Base-by-base conservation (phyloP, 2,329 filamentous ascomycete species). In the Diplodia scrobiculata region DNA sequence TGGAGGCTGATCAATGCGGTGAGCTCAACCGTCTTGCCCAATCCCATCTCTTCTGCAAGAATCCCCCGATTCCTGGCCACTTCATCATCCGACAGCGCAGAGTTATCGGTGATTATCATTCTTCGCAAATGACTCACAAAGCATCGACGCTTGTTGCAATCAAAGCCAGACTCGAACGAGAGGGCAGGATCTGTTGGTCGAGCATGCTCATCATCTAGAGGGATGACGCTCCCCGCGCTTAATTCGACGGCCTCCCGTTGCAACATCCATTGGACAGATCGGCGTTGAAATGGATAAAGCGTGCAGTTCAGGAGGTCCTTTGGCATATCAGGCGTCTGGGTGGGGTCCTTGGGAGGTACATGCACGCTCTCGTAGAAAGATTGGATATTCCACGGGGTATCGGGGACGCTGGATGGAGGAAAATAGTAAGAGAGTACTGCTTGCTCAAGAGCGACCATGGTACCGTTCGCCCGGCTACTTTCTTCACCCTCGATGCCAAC, bases 31-130 rank as follows among this genome's bases (percentile, higher is more conserved):
- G 91, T 94, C 75, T 94, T 94, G 1, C 91, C 91, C 0, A 94
- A 79, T 0, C 91, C 91, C 91, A 94, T 94, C 75, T 94, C 91
- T 72, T 94, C 91, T 0, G 89, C 87, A 5, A 94, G 79, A 55
- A 92, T 88, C 0, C 90, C 90, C 2, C 87, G 87, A 41, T 72
- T 76, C 1, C 82, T 67, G 17, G 71, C 86, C 78, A 25, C 75
- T 67, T 71, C 68, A 65, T 78, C 73, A 38, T 76, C 74, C 65
- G 86, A 86, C 2, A 77, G 71, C 0, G 73, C 68, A 9, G 41
- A 45, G 2, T 80, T 67, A 71, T 89, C 81, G 45, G 79, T 79
- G 0, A 85, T 83, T 4, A 87, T 79, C 14, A 86, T 76, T 29
- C 88, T 86, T 62, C 89, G 86, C 0, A 91, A 77, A 65, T 87